Evolutionary conservation across 2,329 filamentous ascomycete genomes (phyloP), one percentile per base, ranked within the genome.

Genomic region (Sclerotinia spermophila): DNA sequence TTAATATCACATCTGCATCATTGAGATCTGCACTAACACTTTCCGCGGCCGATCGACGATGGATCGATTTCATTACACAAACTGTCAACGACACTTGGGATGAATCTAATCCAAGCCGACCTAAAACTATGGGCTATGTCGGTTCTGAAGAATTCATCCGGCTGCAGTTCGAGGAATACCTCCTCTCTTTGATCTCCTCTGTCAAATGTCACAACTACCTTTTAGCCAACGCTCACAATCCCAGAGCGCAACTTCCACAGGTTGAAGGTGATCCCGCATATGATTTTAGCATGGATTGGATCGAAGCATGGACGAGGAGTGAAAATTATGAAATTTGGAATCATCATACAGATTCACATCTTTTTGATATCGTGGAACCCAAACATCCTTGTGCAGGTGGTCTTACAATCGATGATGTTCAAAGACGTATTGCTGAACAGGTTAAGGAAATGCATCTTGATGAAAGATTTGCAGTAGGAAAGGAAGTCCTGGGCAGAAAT

Each of bases 141-240:
- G 96, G 96, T 42, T 97, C 94, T 73, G 96, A 99, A 82, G 96
- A 98, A 79, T 97, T 97, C 78, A 99, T 99, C 76, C 89, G 96
- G 42, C 88, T 97, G 55, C 95, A 98, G 78, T 99, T 99, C 73
- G 96, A 99, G 81, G 94, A 97, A 78, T 99, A 99, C 79, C 86
- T 99, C 8, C 86, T 98, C 35, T 93, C 94, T 0, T 86, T 99
- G 73, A 88, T 98, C 58, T 92, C 94, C 0, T 89, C 92, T 0
- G 91, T 94, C 75, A 97, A 97, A 79, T 98, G 97, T 79, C 94
- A 94, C 80, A 89, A 88, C 77, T 90, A 91, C 77, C 83, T 90
- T 38, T 80, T 81, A 27, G 81, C 82, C 71, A 82, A 88, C 73
- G 80, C 82, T 8, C 81, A 85, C 69, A 86, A 92, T 74, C 83